These are phyloP conservation scores for Gyromitra esculenta DNA, from an alignment of 2,329 filamentous ascomycete genomes.

Conservation along the genomic window DNA sequence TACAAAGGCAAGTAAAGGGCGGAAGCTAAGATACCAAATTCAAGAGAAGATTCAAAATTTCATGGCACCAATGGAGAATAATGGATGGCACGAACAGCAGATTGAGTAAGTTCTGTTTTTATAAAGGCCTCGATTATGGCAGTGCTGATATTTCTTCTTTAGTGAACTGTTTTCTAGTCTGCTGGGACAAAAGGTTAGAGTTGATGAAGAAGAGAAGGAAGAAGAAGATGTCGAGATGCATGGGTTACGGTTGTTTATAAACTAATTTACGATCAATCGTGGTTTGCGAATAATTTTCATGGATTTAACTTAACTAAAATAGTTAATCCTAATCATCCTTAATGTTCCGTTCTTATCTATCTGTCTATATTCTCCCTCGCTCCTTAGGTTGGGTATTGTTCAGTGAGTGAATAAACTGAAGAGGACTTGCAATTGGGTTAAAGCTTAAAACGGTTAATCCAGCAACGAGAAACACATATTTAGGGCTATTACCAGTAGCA, in stretches of 20 bases:
- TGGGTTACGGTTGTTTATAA: constrained; percentile 67
- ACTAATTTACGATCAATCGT: constrained; percentile 34
- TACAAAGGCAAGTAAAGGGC: constrained; percentile 91
- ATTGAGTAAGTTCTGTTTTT: constrained; percentile 66
- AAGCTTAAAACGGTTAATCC: too few species aligned
- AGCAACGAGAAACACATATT: too few species aligned
- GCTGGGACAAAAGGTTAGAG: constrained; percentile 74
- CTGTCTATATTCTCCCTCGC: background rate
- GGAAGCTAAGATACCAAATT: constrained; percentile 92
- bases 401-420: too few species aligned
- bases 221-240: constrained; percentile 67
- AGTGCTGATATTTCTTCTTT: constrained; percentile 26
- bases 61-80: constrained; percentile 88
- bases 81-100: constrained; percentile 80
- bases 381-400: background rate
- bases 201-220: constrained; percentile 69
- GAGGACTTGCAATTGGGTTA: too few species aligned
- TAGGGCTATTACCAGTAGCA: too few species aligned
- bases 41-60: constrained; percentile 98
- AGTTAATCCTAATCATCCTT: background rate
- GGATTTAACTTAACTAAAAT: background rate
- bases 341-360: background rate
- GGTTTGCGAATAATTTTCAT: constrained; percentile 12
- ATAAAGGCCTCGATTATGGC: too few species aligned
- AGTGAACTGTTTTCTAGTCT: constrained; percentile 75